phyloP scores from a whole-genome alignment of 73 alveolate species.

The Urostyla sp. region DNA sequence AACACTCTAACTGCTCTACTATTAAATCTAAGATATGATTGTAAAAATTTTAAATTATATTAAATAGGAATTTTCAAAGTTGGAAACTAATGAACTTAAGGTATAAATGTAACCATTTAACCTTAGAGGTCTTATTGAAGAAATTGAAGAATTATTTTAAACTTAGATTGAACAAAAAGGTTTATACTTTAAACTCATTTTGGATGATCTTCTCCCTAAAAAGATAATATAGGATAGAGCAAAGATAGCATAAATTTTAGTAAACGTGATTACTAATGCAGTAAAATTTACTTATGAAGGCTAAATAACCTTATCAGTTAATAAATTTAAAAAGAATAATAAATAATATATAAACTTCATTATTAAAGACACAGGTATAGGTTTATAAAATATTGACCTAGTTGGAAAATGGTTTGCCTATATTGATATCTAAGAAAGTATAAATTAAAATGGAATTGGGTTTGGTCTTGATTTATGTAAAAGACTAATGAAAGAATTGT shows the following conservation, averaged over 20 bases:
- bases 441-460: constrained; percentile 41
- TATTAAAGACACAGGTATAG: constrained; percentile 39
- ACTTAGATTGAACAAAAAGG: not conserved
- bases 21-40: constrained; percentile 20
- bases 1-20: constrained; percentile 22
- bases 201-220: constrained; percentile 6
- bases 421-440: constrained; percentile 11
- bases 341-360: not conserved
- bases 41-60: constrained; percentile 7
- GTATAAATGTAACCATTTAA: not conserved
- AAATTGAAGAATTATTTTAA: not conserved
- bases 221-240: not conserved
- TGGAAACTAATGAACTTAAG: constrained; percentile 42
- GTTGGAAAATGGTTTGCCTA: constrained; percentile 31
- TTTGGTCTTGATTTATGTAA: constrained; percentile 43
- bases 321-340: not conserved
- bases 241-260: constrained; percentile 40
- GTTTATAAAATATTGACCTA: not conserved
- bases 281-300: constrained; percentile 54
- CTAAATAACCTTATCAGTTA: constrained; percentile 1
- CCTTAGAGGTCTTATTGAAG: not conserved
- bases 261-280: constrained; percentile 52
- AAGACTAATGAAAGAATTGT: constrained; percentile 21
- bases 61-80: constrained; percentile 46
- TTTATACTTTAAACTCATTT: not conserved